phyloP scores from a whole-genome alignment of 768 basidiomycete species.

The Crucibulum laeve region DNA sequence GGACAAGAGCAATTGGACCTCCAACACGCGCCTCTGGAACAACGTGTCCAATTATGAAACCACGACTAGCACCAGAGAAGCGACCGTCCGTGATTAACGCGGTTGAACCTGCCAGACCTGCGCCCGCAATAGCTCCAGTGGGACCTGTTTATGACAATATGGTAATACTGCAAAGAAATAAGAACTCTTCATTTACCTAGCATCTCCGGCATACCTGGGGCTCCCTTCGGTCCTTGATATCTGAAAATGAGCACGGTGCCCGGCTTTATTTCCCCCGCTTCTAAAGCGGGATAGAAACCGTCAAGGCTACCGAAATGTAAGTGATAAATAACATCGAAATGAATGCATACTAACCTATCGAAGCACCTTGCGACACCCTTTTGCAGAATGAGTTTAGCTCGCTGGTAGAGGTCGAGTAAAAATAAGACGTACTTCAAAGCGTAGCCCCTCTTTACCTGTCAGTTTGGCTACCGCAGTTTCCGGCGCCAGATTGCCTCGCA shows the following conservation, averaged over 20 bases:
- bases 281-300: conserved; percentile 70
- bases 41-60: conserved; percentile 54
- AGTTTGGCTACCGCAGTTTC: conserved; percentile 88
- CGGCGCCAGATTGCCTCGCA: conserved; percentile 87
- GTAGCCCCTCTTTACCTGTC: conserved; percentile 87
- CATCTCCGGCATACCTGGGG: conserved; percentile 89
- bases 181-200: conserved; percentile 22
- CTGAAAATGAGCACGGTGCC: conserved; percentile 80
- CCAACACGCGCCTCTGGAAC: conserved; percentile 68
- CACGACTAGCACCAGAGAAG: conserved; percentile 75
- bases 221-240: conserved; percentile 88
- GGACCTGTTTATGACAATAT: conserved; percentile 42
- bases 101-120: conserved; percentile 72
- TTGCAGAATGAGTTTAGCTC: conserved; percentile 2
- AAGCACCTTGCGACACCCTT: conserved; percentile 77
- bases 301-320: conserved; percentile 43
- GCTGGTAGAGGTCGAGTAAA: background rate
- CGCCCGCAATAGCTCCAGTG: conserved; percentile 81
- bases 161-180: background rate
- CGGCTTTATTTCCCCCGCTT: conserved; percentile 67
- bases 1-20: conserved; percentile 83
- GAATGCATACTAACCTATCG: conserved; percentile 44
- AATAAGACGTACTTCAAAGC: conserved; percentile 58
- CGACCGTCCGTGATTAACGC: conserved; percentile 87
- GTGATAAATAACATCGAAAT: background rate